Evolutionary conservation across 2,329 filamentous ascomycete genomes (phyloP), one percentile per base, ranked within the genome.

Genomic region (Pezicula rhizophila): DNA sequence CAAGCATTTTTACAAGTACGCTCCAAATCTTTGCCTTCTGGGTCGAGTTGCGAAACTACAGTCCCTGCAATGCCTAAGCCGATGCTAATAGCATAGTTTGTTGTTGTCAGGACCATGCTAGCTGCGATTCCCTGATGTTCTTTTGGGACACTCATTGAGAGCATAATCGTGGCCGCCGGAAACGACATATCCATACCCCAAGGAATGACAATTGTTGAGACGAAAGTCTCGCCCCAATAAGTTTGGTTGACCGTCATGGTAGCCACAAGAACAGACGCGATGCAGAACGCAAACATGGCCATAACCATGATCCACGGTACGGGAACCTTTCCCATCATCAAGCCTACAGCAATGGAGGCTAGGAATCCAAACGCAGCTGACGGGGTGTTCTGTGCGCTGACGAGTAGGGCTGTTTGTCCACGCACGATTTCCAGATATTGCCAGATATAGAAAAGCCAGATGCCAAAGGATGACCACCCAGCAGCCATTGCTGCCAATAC

Each of bases 161-260:
- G 14, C 14, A 37, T 14, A 17, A 37, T 37, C 6, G 34, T 37
- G 2, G 14, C 34, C 14, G 34, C 34, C 2, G 34, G 34, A 17
- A 37, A 37, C 14, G 14, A n/a, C 14, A 37, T 14, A 37, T 37
- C 17, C 76, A 85, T 82, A 2, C 80, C 80, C 57, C 76, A 81
- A 0, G 79, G 75, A 64, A 79, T 78, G 42, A 85, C 57, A 2
- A 84, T 23, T 4, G 79, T 68, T 5, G 71, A 71, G 7, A 82
- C 70, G 58, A 87, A 86, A 0, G 75, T 70, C 52, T 82, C 76
- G 15, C 68, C 70, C 84, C 83, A 87, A 66, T 86, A 87, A 0
- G 67, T 74, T 60, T 85, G 80, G 5, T 72, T 55, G 0, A 73
- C 67, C 0, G 81, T 78, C 2, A 75, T 69, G 1, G 67, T 72